These are phyloP conservation scores for Agrocybe pediades DNA, from an alignment of 768 basidiomycete genomes.

Conservation along the genomic window DNA sequence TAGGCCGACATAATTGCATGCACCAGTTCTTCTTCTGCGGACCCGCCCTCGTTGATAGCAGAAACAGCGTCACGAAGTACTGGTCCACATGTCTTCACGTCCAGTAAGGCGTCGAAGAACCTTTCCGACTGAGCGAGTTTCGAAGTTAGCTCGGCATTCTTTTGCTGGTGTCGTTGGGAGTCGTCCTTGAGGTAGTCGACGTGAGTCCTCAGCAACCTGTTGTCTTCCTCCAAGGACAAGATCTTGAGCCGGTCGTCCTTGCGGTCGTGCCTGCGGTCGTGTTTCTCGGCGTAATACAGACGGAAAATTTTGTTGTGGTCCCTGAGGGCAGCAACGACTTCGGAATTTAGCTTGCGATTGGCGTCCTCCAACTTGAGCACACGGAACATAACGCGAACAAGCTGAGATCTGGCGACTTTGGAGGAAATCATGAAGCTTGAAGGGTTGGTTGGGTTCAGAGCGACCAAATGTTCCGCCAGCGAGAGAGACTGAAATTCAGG, in stretches of 20 bases:
- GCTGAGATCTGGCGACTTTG: neutral
- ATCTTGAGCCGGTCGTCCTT: neutral
- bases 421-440: neutral
- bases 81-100: neutral
- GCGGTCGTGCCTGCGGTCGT: neutral
- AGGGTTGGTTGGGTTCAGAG: neutral
- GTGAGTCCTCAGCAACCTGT: neutral
- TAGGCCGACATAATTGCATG: neutral
- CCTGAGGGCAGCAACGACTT: neutral
- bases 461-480: neutral
- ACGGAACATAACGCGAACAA: neutral
- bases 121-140: neutral
- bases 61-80: neutral
- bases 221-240: neutral
- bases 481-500: neutral
- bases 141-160: neutral
- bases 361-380: neutral
- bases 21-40: neutral
- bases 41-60: neutral
- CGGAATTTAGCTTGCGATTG: neutral
- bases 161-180: neutral
- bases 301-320: neutral
- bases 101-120: neutral
- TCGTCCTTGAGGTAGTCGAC: neutral
- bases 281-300: neutral